A percentile compares a stretch with the other conserved stretches of the same genome.
Evolutionary conservation across 2,329 filamentous ascomycete species (phyloP).

Genomic region (Pseudogymnoascus verrucosus): DNA sequence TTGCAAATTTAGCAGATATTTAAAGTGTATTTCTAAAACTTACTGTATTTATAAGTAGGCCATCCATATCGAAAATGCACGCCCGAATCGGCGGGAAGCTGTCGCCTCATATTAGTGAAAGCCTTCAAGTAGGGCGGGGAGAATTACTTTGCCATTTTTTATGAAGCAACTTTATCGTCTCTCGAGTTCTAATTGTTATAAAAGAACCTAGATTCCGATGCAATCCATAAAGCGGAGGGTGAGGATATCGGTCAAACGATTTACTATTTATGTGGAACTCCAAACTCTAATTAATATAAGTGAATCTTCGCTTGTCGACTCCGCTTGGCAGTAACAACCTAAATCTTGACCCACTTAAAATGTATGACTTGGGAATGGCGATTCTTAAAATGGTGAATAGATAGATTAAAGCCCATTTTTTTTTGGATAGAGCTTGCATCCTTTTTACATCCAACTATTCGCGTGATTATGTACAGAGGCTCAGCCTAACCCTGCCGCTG

Average conservation of each 20-base stretch:
- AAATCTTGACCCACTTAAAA: background rate
- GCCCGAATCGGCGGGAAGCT: conserved; percentile 76
- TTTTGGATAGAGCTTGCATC: background rate
- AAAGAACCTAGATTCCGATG: background rate
- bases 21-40: background rate
- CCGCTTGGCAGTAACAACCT: background rate
- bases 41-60: conserved; percentile 80
- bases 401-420: background rate
- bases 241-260: background rate
- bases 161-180: background rate
- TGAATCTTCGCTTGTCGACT: background rate
- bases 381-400: background rate
- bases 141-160: background rate
- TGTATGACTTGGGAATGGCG: background rate
- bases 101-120: conserved; percentile 40
- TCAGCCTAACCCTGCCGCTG: no score
- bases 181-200: background rate
- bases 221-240: background rate
- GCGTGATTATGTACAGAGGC: background rate
- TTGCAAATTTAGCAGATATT: background rate
- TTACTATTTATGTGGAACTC: background rate
- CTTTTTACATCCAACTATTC: background rate
- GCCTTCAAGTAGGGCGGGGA: background rate
- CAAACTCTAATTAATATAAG: background rate
- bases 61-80: conserved; percentile 98